Base-by-base conservation (phyloP, 768 basidiomycete species). In the Cubamyces sp. region DNA sequence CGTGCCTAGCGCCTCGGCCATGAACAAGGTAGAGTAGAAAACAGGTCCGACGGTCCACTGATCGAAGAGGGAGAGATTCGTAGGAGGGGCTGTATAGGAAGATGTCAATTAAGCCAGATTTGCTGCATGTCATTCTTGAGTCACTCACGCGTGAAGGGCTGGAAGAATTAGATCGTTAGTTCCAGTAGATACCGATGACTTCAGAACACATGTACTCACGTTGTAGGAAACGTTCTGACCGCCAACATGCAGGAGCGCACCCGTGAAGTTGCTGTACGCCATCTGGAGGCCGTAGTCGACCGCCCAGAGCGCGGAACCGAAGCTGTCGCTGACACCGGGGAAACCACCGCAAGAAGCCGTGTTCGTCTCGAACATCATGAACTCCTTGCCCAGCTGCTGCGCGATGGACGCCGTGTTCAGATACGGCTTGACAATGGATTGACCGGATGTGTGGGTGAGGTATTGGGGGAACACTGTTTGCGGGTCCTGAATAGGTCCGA, bases 1-100 rank as follows among this genome's bases (percentile, higher is more conserved):
- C 47, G 80, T 76, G n/a, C 90, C 91, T 34, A 93, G 78, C 3
- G 82, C 79, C 72, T 94, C 92, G 0, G 91, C 83, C 42, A 89
- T 77, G 64, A 87, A 79, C 25, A 95, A 74, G 1, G 87, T 80
- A 1, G 91, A 81, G 73, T 93, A 94, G 76, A 89, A 92, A 47
- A 88, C 74, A 0, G 88, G 82, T 3, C 89, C 89, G 41, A 89
- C 79, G 1, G 88, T 88, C 90, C 91, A 93, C 73, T 88, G 77
- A 61, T 81, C 81, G 73, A 78, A 84, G 0, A 76, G 64, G 0
- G 84, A 81, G 64, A 85, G 78, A 65, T 87, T 88, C n/a, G 74
- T 77, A 7, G 81, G 82, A 2, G 82, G 82, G 0, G 83, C 82
- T 64, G 77, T 75, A 65, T 74, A 75, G 30, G 66, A 75, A 53